Percentiles rank a stretch among this genome's conserved stretches.
Conservation (phyloP, 2,329 filamentous ascomycete species). For the Colletotrichum neosansevieriae region DNA sequence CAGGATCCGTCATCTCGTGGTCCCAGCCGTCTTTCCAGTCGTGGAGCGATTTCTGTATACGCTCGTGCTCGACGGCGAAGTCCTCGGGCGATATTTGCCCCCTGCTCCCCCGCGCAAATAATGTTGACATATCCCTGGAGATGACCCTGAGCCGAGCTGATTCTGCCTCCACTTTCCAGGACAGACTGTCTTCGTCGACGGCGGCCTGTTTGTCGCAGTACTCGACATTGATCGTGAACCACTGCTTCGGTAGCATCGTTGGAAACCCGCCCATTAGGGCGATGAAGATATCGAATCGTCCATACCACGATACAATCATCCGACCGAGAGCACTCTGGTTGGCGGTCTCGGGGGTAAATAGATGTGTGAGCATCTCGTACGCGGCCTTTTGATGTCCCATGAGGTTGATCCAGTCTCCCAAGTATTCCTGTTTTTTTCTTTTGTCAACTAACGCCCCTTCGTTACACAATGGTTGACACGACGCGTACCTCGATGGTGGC, state of each 20-base stretch:
- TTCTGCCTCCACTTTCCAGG: conserved; percentile 75
- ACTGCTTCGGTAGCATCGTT: conserved; percentile 79
- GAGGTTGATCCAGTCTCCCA: conserved; percentile 95
- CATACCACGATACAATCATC: conserved; percentile 88
- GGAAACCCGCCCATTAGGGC: conserved; percentile 85
- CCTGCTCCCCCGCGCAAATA: conserved; percentile 77
- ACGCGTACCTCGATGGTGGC: conserved; percentile 87
- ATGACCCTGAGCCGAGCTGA: conserved; percentile 77
- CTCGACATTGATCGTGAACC: conserved; percentile 76
- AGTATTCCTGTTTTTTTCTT: conserved; percentile 75
- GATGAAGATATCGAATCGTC: conserved; percentile 87
- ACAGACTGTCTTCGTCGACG: conserved; percentile 66
- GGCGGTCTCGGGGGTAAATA: conserved; percentile 82
- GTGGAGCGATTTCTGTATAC: conserved; percentile 60
- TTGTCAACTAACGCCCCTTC: conserved; percentile 37
- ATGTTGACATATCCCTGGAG: conserved; percentile 81
- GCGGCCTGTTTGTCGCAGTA: conserved; percentile 71
- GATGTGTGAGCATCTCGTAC: conserved; percentile 79
- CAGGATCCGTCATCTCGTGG: conserved; percentile 69
- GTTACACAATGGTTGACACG: background rate
- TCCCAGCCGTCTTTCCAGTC: conserved; percentile 70
- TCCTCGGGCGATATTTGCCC: conserved; percentile 73
- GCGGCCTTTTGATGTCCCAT: conserved; percentile 94
- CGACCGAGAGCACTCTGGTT: conserved; percentile 78
- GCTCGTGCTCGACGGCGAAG: conserved; percentile 72